Evolutionary conservation across 2,329 filamentous ascomycete species (phyloP), one percentile per base, ranked within the genome.

Genomic region (Colletotrichum paranaense): DNA sequence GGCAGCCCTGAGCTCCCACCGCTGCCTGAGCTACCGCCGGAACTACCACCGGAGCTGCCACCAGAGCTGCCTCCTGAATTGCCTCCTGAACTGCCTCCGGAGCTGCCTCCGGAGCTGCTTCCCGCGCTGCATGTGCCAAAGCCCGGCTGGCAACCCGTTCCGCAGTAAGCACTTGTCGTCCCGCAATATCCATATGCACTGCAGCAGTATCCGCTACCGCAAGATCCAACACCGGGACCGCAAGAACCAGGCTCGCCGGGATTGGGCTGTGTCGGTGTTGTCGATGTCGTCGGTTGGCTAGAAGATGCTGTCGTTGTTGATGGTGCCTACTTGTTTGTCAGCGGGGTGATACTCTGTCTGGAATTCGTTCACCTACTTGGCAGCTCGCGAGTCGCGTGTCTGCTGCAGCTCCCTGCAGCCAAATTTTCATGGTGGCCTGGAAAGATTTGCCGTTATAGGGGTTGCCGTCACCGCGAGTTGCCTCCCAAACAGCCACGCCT

Each of bases 401-500:
- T 35, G 28, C 49, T 19, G 67, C 60, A n/a, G 67, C 71, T 26
- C 35, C 71, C 12, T 66, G 53, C 1, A 73, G 56, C 71, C 67
- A 73, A 19, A 62, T 24, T 28, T 73, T 73, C 71, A 73, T 73
- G 2, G 62, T 64, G 19, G 71, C 71, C 26, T 73, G 71, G 62
- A 73, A 73, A 5, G 71, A 73, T 57, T 53, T 73, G 67, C 71
- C 71, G 16, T 73, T 73, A 38, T 72, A 74, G 2, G 52, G 72
- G 49, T 75, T 75, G 5, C 16, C 62, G 26, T 72, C 65, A 7
- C 72, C 72, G 22, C 68, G 68, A 1, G 79, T 78, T 30, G 79
- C 80, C 35, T 82, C 80, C 77, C 77, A 82, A 7, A 82, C 49
- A 66, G 80, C 80, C 35, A 80, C 73, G 66, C 80, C 80, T 1